Evolutionary conservation across 108 stramenopile genomes (phyloP).

Genomic region (Stephanodiscus minutulus): DNA sequence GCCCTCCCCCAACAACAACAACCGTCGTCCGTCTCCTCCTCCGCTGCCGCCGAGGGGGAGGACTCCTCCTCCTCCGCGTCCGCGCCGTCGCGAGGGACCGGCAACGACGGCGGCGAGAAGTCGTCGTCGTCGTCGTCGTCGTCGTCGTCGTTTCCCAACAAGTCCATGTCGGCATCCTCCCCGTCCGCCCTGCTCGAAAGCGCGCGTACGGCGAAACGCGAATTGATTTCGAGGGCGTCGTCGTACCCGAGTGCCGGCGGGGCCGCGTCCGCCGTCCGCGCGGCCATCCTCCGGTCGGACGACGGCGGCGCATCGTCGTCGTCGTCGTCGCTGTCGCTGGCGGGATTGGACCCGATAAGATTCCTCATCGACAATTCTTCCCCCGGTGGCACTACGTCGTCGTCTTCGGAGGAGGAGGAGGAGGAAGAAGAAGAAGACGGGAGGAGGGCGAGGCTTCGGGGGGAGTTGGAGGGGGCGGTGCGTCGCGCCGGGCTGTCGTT

Average conservation of each 20-base stretch:
- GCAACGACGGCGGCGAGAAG: background rate
- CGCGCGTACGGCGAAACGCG: background rate
- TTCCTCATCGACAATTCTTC: constrained; percentile 9
- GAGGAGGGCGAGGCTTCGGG: background rate
- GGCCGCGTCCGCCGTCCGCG: background rate
- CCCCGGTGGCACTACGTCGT: background rate
- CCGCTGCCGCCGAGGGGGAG: background rate
- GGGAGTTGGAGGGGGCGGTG: constrained; percentile 17
- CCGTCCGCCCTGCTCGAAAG: too few species aligned
- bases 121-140: background rate
- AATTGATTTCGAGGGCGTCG: background rate
- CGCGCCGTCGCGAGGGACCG: background rate
- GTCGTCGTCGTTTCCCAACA: background rate
- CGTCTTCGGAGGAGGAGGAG: too few species aligned
- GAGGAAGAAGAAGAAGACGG: too few species aligned
- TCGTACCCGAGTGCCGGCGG: background rate
- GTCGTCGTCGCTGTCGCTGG: constrained; percentile 3
- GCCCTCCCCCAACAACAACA: constrained; percentile 13
- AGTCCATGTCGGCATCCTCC: background rate
- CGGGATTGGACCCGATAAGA: constrained; percentile 11
- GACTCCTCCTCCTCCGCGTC: too few species aligned
- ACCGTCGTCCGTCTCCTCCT: background rate
- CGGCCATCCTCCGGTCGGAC: background rate
- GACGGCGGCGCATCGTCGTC: background rate
- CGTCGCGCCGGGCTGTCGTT: constrained; percentile 4